Conservation (phyloP, 73 alveolate genomes). For the Paramecium caudatum region DNA sequence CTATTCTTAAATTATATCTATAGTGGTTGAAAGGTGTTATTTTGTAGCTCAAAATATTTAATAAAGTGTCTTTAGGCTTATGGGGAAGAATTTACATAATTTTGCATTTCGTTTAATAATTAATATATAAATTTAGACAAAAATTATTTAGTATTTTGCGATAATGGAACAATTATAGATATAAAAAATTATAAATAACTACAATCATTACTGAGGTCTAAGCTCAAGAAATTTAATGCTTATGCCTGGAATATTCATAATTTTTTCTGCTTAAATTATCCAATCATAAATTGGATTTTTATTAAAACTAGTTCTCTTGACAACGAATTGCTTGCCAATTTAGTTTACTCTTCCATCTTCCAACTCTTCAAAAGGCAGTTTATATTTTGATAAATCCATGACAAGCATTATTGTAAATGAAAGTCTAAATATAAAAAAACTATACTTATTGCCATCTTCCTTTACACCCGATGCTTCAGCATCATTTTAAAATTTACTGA, state of each 20-base stretch:
- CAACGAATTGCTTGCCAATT: not conserved
- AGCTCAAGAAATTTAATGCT: conserved; percentile 8
- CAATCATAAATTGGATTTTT: conserved; percentile 66
- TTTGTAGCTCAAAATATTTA: conserved; percentile 1
- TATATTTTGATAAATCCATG: conserved; percentile 27
- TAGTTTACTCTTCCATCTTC: conserved; percentile 16
- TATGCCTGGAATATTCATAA: conserved; percentile 60
- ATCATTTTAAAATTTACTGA: conserved; percentile 45
- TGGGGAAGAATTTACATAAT: conserved; percentile 17
- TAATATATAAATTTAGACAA: no score
- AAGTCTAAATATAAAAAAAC: not conserved
- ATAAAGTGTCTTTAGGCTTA: not conserved
- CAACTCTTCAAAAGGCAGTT: conserved; percentile 28
- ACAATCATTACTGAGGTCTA: not conserved
- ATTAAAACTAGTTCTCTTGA: conserved; percentile 37
- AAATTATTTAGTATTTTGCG: no score
- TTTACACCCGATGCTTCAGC: not conserved
- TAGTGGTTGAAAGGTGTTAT: not conserved
- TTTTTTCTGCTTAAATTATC: conserved; percentile 40
- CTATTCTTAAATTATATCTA: not conserved
- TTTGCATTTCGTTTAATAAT: conserved; percentile 42
- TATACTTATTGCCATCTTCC: conserved; percentile 31
- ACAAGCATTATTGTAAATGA: conserved; percentile 44
- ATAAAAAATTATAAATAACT: not conserved
- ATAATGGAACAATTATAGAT: no score